These are phyloP conservation scores for Fomitopsis palustris DNA, from an alignment of 1,284 basidiomycete species.

Conservation along the genomic window DNA sequence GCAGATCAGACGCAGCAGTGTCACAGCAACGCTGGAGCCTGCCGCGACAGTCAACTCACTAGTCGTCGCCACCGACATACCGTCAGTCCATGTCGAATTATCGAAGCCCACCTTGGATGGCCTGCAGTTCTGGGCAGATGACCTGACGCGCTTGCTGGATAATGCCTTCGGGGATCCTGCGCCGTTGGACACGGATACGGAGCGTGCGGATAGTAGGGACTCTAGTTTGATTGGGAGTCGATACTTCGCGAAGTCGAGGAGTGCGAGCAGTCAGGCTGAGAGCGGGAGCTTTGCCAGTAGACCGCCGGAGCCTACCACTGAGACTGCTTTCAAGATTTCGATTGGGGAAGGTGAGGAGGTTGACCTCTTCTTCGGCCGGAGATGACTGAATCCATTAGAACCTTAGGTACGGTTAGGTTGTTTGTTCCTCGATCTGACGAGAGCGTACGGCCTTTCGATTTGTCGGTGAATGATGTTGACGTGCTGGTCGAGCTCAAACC, in stretches of 20 bases:
- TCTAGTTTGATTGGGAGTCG: slow-evolving; percentile 80
- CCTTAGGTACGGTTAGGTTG: slow-evolving; percentile 41
- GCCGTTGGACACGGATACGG: slow-evolving; percentile 24
- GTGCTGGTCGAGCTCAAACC: slow-evolving; percentile 64
- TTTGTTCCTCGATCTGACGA: slow-evolving; percentile 35
- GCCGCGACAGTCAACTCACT: slow-evolving; percentile 30
- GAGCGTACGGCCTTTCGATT: slow-evolving; percentile 46
- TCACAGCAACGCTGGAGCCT: background rate
- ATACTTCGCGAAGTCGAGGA: slow-evolving; percentile 67
- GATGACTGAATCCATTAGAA: background rate
- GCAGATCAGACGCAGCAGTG: slow-evolving; percentile 7
- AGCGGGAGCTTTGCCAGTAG: slow-evolving; percentile 26
- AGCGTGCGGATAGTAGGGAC: slow-evolving; percentile 44
- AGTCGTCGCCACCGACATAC: slow-evolving; percentile 53
- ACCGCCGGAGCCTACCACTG: slow-evolving; percentile 26
- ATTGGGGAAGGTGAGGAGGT: slow-evolving; percentile 53
- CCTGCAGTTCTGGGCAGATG: slow-evolving; percentile 85
- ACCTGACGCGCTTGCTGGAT: slow-evolving; percentile 68
- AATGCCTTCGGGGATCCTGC: slow-evolving; percentile 20
- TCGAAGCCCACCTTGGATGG: slow-evolving; percentile 67
- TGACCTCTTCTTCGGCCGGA: background rate
- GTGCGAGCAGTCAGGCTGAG: slow-evolving; percentile 33
- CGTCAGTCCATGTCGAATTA: slow-evolving; percentile 61
- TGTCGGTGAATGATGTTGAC: slow-evolving; percentile 62
- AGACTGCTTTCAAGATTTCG: slow-evolving; percentile 49